phyloP scores from a whole-genome alignment of 2,329 filamentous ascomycete species.

The Tolypocladium guangdongense region DNA sequence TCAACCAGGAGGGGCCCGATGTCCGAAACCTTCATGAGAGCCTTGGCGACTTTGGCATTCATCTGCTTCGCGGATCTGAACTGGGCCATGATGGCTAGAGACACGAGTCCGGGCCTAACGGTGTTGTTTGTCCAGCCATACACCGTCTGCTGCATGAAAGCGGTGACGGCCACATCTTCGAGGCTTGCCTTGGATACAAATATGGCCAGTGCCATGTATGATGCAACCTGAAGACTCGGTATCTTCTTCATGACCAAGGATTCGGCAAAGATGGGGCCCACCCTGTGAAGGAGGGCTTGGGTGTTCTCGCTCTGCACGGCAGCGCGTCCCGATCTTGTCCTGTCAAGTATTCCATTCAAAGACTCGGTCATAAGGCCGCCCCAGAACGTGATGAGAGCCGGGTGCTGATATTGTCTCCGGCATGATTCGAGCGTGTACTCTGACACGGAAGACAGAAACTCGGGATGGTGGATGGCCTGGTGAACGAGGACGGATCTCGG shows the following conservation, averaged over 20 bases:
- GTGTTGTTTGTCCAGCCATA: constrained; percentile 67
- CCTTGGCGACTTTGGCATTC: constrained; percentile 58
- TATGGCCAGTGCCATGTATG: constrained; percentile 83
- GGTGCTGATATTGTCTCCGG: constrained; percentile 60
- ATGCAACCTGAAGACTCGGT: constrained; percentile 71
- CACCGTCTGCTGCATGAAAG: constrained; percentile 82
- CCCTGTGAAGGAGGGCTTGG: constrained; percentile 60
- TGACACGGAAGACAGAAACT: constrained; percentile 68
- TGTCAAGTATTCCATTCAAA: constrained; percentile 71
- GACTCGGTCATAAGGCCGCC: constrained; percentile 79
- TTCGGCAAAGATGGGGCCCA: constrained; percentile 62
- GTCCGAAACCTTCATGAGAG: constrained; percentile 51
- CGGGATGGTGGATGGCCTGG: constrained; percentile 66
- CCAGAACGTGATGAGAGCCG: constrained; percentile 80
- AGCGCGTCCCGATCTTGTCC: constrained; percentile 61
- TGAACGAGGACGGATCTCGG: constrained; percentile 76
- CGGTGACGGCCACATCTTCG: constrained; percentile 68
- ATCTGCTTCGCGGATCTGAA: constrained; percentile 62
- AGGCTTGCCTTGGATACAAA: constrained; percentile 74
- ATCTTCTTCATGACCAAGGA: constrained; percentile 66
- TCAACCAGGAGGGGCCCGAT: constrained; percentile 49
- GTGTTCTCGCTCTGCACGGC: constrained; percentile 71
- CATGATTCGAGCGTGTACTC: constrained; percentile 68
- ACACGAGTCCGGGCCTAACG: constrained; percentile 61
- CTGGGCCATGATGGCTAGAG: constrained; percentile 71